Evolutionary conservation across 2,329 filamentous ascomycete species (phyloP).

Genomic region (Laburnicola sp.): DNA sequence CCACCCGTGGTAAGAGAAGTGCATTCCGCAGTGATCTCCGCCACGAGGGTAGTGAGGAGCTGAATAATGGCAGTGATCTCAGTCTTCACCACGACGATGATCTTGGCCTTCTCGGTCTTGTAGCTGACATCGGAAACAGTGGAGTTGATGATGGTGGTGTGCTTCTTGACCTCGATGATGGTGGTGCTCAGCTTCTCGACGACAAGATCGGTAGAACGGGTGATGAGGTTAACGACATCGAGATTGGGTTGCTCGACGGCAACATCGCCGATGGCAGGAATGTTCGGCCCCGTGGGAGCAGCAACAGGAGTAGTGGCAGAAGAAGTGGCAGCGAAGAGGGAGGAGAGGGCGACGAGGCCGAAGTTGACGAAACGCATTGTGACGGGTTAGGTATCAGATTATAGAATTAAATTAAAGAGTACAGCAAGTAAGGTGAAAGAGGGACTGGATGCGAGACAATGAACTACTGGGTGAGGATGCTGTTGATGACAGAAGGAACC

Average conservation of each 20-base stretch:
- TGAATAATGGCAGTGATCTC: conserved; percentile 8
- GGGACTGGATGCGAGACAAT: not conserved
- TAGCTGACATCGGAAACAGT: conserved; percentile 1
- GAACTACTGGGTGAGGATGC: no score
- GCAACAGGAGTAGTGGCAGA: conserved; percentile 6
- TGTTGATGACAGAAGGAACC: not conserved
- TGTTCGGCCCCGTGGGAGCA: not conserved
- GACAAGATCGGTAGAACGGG: conserved; percentile 4
- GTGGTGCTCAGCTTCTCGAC: not conserved
- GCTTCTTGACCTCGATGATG: conserved; percentile 10
- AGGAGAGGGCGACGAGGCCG: conserved; percentile 3
- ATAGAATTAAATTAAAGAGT: not conserved
- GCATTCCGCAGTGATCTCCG: not conserved
- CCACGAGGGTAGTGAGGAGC: conserved; percentile 1
- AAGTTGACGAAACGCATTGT: conserved; percentile 11
- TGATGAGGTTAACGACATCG: not conserved
- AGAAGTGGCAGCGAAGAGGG: conserved; percentile 6
- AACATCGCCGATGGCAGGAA: not conserved
- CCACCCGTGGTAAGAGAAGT: not conserved
- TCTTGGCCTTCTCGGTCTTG: not conserved
- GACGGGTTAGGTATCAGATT: conserved; percentile 2
- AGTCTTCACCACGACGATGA: not conserved
- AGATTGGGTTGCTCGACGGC: not conserved
- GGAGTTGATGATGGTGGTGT: conserved; percentile 10
- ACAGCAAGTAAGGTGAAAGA: conserved; percentile 2